Conservation (phyloP, 257 asterid genomes). For the Datura wrightii region DNA sequence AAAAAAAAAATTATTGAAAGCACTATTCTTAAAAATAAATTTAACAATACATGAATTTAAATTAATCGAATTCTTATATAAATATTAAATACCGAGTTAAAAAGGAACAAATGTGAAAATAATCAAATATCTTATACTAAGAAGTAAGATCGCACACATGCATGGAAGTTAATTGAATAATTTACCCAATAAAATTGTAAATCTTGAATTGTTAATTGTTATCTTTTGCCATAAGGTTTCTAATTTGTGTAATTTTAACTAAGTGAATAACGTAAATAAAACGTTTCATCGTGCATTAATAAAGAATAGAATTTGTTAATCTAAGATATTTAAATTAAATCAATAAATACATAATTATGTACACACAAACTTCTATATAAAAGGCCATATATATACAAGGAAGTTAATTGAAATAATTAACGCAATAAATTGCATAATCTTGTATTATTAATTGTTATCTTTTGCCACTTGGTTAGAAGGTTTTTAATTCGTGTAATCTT, state of each 20-base stretch:
- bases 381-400: too few relatives aligned
- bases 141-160: background rate
- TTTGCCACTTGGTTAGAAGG: background rate
- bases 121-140: background rate
- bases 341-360: too few relatives aligned
- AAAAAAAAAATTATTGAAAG: too few relatives aligned
- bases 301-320: too few relatives aligned
- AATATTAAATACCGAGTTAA: too few relatives aligned
- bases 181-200: background rate
- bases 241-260: background rate
- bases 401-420: background rate
- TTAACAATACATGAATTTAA: too few relatives aligned
- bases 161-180: background rate
- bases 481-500: background rate
- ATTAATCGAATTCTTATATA: too few relatives aligned
- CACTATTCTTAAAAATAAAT: too few relatives aligned
- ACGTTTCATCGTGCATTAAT: background rate
- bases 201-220: background rate
- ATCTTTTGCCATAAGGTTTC: background rate
- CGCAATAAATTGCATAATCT: background rate
- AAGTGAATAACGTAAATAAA: background rate
- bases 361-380: too few relatives aligned
- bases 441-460: background rate
- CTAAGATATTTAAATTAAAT: too few relatives aligned
- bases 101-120: background rate